Evolutionary conservation across 108 stramenopile genomes (phyloP), one percentile per base, ranked within the genome.

Genomic region (Cylindrotheca fusiformis): DNA sequence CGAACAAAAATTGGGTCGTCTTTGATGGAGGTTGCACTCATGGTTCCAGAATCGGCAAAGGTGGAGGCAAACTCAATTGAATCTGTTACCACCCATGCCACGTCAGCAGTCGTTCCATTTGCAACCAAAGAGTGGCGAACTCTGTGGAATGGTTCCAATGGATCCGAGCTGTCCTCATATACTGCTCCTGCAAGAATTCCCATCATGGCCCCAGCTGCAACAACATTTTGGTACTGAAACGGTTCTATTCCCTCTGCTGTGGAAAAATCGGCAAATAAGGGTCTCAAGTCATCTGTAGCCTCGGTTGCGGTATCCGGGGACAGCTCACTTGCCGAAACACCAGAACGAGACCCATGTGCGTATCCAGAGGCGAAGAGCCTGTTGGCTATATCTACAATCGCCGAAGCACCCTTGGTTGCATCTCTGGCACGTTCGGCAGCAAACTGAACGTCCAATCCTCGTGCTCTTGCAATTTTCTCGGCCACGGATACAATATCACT

Each of bases 71-170:
- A 23, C 17, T 28, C 25, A 26, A 65, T 27, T 21, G 64, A 65
- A 62, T 92, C 94, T 24, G 86, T 81, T 1, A 91, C 73, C 72
- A 86, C 69, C 91, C 91, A 92, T 28, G 59, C 76, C n/a, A 95
- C 86, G 64, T 91, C 78, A 23, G 77, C 79, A 20, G 82, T 78
- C 21, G 80, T 82, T 4, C 91, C 88, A 51, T 79, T 63, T 17
- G 89, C 87, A 4, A 95, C 83, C 47, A 87, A 44, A 24, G 77
- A 57, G 54, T 90, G 84, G 5, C 57, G 32, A 21, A n/a, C 32
- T 24, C 18, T 52, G 20, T 32, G 18, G 49, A 55, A 1, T 19
- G 3, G 46, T 41, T 41, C 14, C 24, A 56, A 10, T n/a, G n/a
- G n/a, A n/a, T n/a, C n/a, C 25, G 78, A 19, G 5, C 73, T 60